phyloP scores from a whole-genome alignment of 164 flowering plant species.

The Akebia trifoliata region DNA sequence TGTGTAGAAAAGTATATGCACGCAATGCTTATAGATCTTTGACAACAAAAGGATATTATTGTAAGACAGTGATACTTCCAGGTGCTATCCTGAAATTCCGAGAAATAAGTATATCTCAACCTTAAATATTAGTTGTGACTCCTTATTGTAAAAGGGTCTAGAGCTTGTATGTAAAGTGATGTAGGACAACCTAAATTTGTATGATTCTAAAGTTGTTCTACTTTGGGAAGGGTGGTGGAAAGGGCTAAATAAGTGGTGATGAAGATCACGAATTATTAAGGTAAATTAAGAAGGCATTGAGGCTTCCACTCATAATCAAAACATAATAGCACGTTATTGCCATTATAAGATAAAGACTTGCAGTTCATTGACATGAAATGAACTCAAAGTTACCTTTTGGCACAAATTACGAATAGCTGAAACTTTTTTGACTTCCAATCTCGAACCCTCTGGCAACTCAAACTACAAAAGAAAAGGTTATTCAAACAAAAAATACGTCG shows the following conservation, averaged over 20 bases:
- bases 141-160: too few species aligned
- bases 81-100: too few species aligned
- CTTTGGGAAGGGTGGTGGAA: too few species aligned
- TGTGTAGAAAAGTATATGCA: too few species aligned
- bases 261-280: background rate
- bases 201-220: constrained; percentile 42
- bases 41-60: too few species aligned
- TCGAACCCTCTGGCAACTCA: constrained; percentile 74
- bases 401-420: constrained; percentile 86
- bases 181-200: too few species aligned
- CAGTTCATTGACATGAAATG: background rate
- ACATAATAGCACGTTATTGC: background rate
- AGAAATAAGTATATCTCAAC: too few species aligned
- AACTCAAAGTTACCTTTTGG: constrained; percentile 67
- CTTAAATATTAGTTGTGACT: too few species aligned
- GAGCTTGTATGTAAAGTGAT: constrained; percentile 40
- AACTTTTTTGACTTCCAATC: constrained; percentile 56
- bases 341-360: background rate
- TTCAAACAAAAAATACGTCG: background rate
- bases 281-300: background rate
- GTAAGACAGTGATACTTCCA: too few species aligned
- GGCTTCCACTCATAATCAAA: background rate
- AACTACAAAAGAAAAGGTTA: constrained; percentile 48
- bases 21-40: too few species aligned
- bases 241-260: too few species aligned